phyloP scores from a whole-genome alignment of 2,329 filamentous ascomycete species.

The Neonectria coccinea region DNA sequence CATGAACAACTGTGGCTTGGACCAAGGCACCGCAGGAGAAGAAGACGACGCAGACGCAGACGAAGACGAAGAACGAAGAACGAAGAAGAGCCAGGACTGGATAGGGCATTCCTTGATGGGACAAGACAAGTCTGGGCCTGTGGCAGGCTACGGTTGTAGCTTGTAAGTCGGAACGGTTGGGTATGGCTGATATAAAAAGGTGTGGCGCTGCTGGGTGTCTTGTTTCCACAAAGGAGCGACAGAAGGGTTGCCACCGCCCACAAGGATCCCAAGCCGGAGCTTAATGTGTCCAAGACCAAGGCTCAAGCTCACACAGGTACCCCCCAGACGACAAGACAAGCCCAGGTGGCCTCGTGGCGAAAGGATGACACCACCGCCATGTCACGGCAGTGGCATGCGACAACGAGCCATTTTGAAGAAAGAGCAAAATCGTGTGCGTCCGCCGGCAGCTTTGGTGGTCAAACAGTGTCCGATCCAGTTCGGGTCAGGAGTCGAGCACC shows the following conservation, averaged over 20 bases:
- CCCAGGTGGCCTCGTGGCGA: constrained; percentile 42
- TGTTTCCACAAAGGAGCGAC: constrained; percentile 24
- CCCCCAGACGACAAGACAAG: constrained; percentile 14
- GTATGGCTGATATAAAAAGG: constrained; percentile 47
- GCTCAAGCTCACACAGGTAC: constrained; percentile 4
- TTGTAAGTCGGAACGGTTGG: constrained; percentile 28
- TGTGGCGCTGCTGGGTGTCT: constrained; percentile 37
- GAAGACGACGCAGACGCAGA: constrained; percentile 18
- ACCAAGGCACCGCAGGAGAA: constrained; percentile 8
- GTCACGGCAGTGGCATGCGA: constrained; percentile 39
- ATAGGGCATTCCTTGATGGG: constrained; percentile 4
- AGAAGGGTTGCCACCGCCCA: constrained; percentile 40
- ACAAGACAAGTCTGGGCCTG: constrained; percentile 16
- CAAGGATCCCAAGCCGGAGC: constrained; percentile 36
- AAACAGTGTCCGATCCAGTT: constrained; percentile 45
- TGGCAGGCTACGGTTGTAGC: constrained; percentile 18
- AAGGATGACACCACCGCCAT: constrained; percentile 36
- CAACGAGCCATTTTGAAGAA: constrained; percentile 49
- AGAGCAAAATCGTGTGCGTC: constrained; percentile 46
- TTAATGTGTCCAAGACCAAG: constrained; percentile 27
- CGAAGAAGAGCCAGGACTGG: constrained; percentile 11
- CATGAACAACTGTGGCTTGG: constrained; percentile 35
- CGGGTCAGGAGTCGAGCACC: constrained; percentile 40
- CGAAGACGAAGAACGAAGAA: constrained; percentile 18
- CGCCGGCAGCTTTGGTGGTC: constrained; percentile 40